phyloP scores from a whole-genome alignment of 208 protist species.

The Naegleria lovaniensis region DNA sequence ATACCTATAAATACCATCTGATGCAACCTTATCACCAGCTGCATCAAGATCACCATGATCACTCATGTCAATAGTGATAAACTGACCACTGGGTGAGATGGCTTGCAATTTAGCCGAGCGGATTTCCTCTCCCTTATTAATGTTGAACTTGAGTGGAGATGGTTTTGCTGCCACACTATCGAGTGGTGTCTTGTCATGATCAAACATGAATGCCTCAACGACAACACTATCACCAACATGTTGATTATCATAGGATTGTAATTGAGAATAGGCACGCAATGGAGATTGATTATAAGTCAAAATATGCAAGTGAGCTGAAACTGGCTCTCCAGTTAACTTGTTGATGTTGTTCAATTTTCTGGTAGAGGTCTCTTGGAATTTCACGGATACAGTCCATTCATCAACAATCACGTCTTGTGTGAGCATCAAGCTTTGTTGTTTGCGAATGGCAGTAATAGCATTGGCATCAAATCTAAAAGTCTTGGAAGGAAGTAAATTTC shows the following conservation, averaged over 20 bases:
- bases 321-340: not conserved
- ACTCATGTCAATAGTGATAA: not conserved
- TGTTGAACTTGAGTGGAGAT: not conserved
- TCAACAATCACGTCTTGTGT: not conserved
- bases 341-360: not conserved
- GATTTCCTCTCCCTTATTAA: not conserved
- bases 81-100: not conserved
- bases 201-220: not conserved
- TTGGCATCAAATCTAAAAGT: not conserved
- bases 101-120: not conserved
- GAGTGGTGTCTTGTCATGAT: not conserved
- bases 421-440: not conserved
- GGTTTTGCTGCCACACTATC: not conserved
- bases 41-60: not conserved
- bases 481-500: not conserved
- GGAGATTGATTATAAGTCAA: not conserved
- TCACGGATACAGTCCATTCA: not conserved
- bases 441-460: not conserved
- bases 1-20: not conserved
- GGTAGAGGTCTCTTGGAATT: not conserved
- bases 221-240: not conserved
- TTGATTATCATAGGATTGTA: not conserved
- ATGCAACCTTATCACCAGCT: not conserved
- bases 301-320: not conserved
- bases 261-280: not conserved